Percentiles rank a stretch among this genome's conserved stretches.
Conservation (phyloP, 2,329 filamentous ascomycete genomes). For the Tolypocladium ophioglossoides region DNA sequence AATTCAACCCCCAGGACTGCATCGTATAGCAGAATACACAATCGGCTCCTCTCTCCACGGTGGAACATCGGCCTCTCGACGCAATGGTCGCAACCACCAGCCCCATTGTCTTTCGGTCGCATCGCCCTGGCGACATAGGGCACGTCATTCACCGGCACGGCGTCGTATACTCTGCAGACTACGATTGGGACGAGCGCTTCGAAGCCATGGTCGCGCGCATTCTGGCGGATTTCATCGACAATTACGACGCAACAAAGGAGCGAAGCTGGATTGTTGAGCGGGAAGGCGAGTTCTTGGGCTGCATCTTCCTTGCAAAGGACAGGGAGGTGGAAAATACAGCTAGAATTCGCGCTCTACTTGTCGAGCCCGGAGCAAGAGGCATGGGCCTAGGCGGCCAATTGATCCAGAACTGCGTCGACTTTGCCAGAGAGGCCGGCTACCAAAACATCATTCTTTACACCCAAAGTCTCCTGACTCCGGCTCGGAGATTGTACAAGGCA, state of each 20-base stretch:
- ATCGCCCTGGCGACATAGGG: slow-evolving; percentile 12
- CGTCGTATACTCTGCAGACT: slow-evolving; percentile 10
- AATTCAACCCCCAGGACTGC: too few species aligned
- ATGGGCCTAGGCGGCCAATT: slow-evolving; percentile 9
- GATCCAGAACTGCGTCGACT: slow-evolving; percentile 7
- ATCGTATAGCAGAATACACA: background rate
- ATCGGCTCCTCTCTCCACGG: background rate
- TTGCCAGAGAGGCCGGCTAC: slow-evolving; percentile 10
- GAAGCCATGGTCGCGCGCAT: slow-evolving; percentile 13
- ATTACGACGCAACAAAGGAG: slow-evolving; percentile 11
- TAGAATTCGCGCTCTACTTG: slow-evolving; percentile 13
- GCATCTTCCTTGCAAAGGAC: slow-evolving; percentile 12
- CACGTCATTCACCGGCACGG: slow-evolving; percentile 15
- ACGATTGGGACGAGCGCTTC: slow-evolving; percentile 10
- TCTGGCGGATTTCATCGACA: slow-evolving; percentile 13
- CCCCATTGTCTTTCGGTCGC: slow-evolving; percentile 4
- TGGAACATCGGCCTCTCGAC: background rate
- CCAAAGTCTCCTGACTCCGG: slow-evolving; percentile 7
- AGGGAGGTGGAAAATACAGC: slow-evolving; percentile 5
- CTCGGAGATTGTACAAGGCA: slow-evolving; percentile 9
- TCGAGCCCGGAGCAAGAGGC: slow-evolving; percentile 10
- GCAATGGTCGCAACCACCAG: background rate
- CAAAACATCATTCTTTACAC: slow-evolving; percentile 8
- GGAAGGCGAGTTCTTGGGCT: slow-evolving; percentile 12
- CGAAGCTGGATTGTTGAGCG: slow-evolving; percentile 17